A percentile compares a stretch with the other conserved stretches of the same genome.
Conservation (phyloP, 257 asterid genomes). For the Jasminum sambac region DNA sequence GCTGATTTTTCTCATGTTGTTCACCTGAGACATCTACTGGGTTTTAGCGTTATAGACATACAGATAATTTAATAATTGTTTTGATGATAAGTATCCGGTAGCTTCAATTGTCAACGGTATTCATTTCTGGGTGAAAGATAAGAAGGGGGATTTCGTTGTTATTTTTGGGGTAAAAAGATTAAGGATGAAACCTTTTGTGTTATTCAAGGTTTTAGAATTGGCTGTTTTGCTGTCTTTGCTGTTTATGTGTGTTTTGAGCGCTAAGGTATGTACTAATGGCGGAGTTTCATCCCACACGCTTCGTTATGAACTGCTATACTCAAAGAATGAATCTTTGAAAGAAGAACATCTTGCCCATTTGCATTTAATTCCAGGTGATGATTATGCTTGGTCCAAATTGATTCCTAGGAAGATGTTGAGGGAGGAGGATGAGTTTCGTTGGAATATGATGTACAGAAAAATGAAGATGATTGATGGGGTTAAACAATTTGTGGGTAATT, state of each 20-base stretch:
- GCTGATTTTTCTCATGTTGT: not conserved
- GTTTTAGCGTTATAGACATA: not conserved
- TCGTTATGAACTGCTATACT: constrained; percentile 48
- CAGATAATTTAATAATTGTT: not conserved
- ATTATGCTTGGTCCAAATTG: constrained; percentile 57
- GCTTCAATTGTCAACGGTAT: not conserved
- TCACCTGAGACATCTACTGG: not conserved
- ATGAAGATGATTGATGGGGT: constrained; percentile 38
- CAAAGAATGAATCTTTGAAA: constrained; percentile 55
- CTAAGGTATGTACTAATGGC: constrained; percentile 67
- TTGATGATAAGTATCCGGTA: not conserved
- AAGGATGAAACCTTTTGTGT: constrained; percentile 29
- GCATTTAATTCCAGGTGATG: constrained; percentile 74
- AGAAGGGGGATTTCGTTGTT: not conserved
- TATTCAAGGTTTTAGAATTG: constrained; percentile 31
- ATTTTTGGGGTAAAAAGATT: not conserved
- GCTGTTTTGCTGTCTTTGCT: constrained; percentile 38
- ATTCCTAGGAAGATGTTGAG: constrained; percentile 70
- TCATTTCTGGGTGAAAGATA: not conserved
- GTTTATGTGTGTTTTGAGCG: constrained; percentile 40
- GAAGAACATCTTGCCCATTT: constrained; percentile 51
- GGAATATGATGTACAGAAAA: constrained; percentile 52
- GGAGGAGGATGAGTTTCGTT: constrained; percentile 56
- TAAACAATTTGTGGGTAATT: constrained; percentile 33
- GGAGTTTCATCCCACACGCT: constrained; percentile 64